phyloP scores from a whole-genome alignment of 257 asterid species.

The Apocynum venetum region DNA sequence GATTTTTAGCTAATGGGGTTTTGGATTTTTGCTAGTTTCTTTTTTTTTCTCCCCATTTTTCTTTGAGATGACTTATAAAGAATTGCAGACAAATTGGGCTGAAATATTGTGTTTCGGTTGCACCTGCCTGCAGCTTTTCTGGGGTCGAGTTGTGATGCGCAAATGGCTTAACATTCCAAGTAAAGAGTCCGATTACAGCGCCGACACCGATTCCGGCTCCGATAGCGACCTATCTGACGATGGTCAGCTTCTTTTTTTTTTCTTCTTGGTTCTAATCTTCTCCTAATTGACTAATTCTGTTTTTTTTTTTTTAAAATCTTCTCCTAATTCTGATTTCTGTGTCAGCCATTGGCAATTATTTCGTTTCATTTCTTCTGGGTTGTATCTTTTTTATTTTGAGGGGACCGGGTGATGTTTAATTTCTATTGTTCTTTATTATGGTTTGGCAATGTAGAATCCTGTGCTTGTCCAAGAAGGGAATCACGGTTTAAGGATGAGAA shows the following conservation, averaged over 20 bases:
- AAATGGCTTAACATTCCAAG: slow-evolving; percentile 63
- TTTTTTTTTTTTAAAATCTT: background rate
- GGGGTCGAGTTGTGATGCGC: slow-evolving; percentile 82
- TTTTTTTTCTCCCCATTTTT: background rate
- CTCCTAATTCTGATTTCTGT: background rate
- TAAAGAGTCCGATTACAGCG: slow-evolving; percentile 63
- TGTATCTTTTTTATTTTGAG: background rate
- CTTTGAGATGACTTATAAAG: slow-evolving; percentile 18
- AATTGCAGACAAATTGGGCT: slow-evolving; percentile 75
- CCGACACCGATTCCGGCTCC: slow-evolving; percentile 50
- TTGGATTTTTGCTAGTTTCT: background rate
- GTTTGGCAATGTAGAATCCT: slow-evolving; percentile 32
- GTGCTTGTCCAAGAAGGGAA: slow-evolving; percentile 40
- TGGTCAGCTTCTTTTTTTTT: slow-evolving; percentile 28
- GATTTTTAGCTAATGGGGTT: background rate
- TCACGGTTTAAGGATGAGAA: slow-evolving; percentile 52
- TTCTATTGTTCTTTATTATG: background rate
- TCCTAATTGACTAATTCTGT: background rate
- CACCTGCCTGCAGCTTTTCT: slow-evolving; percentile 75
- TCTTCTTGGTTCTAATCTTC: background rate
- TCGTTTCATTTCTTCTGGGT: background rate
- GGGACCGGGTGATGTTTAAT: background rate
- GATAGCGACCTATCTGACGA: slow-evolving; percentile 43
- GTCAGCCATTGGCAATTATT: background rate
- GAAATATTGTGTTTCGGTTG: slow-evolving; percentile 76